A percentile compares a stretch with the other conserved stretches of the same genome.
phyloP scores from a whole-genome alignment of 768 basidiomycete genomes.

The Rhizopogon roseolus region DNA sequence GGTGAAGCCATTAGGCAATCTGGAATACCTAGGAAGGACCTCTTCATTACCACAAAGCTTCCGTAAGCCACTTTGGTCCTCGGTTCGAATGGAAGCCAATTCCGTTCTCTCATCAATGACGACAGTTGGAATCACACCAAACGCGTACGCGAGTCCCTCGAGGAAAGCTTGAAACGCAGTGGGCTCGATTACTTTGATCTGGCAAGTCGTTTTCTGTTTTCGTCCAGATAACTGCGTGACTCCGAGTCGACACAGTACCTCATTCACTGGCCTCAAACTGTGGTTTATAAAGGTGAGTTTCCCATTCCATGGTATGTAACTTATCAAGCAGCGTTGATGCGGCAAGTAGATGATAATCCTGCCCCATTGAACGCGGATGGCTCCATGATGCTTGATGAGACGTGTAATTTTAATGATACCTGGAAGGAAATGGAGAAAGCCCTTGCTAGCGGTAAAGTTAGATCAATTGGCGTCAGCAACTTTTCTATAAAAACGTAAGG shows the following conservation, averaged over 20 bases:
- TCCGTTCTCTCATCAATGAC: not conserved
- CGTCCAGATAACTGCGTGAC: not conserved
- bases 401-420: constrained; percentile 30
- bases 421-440: constrained; percentile 27
- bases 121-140: constrained; percentile 28
- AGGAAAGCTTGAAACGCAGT: constrained; percentile 29
- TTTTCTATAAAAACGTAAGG: constrained; percentile 43
- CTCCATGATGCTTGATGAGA: constrained; percentile 13
- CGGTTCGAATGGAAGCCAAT: not conserved
- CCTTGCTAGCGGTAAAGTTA: constrained; percentile 34
- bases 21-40: constrained; percentile 42
- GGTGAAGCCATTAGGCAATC: constrained; percentile 42
- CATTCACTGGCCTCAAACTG: constrained; percentile 35
- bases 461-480: constrained; percentile 53
- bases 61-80: constrained; percentile 19
- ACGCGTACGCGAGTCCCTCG: constrained; percentile 28
- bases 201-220: not conserved
- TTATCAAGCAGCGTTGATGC: not conserved
- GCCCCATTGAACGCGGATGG: constrained; percentile 14
- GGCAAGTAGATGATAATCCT: constrained; percentile 7
- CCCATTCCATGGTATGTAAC: too few species aligned
- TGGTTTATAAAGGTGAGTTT: constrained; percentile 12
- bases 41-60: constrained; percentile 49
- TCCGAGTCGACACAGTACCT: constrained; percentile 23
- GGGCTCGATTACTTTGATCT: constrained; percentile 42